These are phyloP conservation scores for Melampsora larici-populina DNA, from an alignment of 1,284 basidiomycete species.

Conservation along the genomic window DNA sequence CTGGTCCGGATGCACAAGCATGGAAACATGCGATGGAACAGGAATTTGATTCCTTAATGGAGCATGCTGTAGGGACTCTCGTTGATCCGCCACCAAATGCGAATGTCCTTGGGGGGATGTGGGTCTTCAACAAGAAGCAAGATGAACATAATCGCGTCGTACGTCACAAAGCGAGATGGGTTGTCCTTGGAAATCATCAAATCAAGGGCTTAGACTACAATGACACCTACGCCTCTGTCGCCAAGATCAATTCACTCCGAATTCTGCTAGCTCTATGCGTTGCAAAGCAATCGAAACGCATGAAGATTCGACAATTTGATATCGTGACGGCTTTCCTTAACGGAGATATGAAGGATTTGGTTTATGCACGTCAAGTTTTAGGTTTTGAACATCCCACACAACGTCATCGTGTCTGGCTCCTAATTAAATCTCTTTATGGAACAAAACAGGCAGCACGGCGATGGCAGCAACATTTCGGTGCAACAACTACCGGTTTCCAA, in stretches of 20 bases:
- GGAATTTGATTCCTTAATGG: neutral
- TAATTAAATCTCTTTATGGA: conserved; percentile 25
- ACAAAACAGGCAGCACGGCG: conserved; percentile 10
- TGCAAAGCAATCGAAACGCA: too few relatives aligned
- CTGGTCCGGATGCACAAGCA: too few relatives aligned
- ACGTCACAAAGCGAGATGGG: conserved; percentile 18
- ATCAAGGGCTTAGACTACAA: too few relatives aligned
- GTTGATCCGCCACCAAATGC: neutral
- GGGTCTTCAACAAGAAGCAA: conserved; percentile 1
- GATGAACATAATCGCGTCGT: neutral
- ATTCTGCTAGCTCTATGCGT: conserved; percentile 13
- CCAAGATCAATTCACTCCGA: conserved; percentile 1
- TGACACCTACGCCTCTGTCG: conserved; percentile 9
- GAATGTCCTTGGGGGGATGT: conserved; percentile 18
- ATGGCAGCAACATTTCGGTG: too few relatives aligned
- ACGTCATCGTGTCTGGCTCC: neutral
- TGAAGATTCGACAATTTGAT: conserved; percentile 12
- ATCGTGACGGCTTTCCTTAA: conserved; percentile 13
- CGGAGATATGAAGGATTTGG: conserved; percentile 1
- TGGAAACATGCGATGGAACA: too few relatives aligned
- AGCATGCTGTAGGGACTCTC: conserved; percentile 5
- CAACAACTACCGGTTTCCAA: too few relatives aligned
- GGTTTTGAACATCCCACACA: neutral
- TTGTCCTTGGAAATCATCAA: conserved; percentile 26
- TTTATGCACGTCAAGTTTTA: conserved; percentile 8